Base-by-base conservation (phyloP, 345 rosid species). In the Euphorbia tirucalli region DNA sequence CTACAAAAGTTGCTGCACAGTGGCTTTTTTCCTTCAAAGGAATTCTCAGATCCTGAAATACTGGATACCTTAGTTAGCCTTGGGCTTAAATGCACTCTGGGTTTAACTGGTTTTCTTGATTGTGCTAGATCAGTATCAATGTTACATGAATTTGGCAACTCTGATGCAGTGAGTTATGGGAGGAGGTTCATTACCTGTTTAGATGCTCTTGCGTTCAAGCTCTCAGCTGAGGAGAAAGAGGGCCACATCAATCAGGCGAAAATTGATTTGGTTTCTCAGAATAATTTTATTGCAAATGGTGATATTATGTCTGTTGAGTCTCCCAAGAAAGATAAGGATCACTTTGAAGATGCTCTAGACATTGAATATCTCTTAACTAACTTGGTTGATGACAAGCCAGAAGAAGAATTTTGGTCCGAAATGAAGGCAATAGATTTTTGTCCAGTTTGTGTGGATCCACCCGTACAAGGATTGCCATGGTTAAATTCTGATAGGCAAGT, bases 381-480 rank as follows among this genome's bases (percentile, higher is more conserved):
- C 79, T 66, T 87, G 68, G 71, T 79, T 78, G 84, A 77, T 74
- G 86, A 84, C 76, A 82, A 79, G 81, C 73, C 84, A 27, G 96
- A 86, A 81, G 91, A 89, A 69, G 88, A 83, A n/a, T 93, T 93
- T 81, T 93, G 98, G 98, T 80, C 84, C 76, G 94, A 91, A 78
- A 63, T 93, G 74, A 89, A 83, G 85, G 75, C 82, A 73, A 88
- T 89, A 66, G 66, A 89, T 62, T 93, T 97, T 96, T 93, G 98
- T 83, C 98, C 98, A 73, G 77, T 88, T 76, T 83, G 82, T 74
- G 72, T 75, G 37, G 79, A 87, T 69, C 93, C 98, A 69, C 98
- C 94, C 35, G 48, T 88, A 16, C 73, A 80, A 71, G 97, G 93
- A 73, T 74, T 93, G 62, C 98, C 98, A 61, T 93, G 98, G 97